Evolutionary conservation across 441 rosid species (phyloP).

Genomic region (Adansonia gregorii): DNA sequence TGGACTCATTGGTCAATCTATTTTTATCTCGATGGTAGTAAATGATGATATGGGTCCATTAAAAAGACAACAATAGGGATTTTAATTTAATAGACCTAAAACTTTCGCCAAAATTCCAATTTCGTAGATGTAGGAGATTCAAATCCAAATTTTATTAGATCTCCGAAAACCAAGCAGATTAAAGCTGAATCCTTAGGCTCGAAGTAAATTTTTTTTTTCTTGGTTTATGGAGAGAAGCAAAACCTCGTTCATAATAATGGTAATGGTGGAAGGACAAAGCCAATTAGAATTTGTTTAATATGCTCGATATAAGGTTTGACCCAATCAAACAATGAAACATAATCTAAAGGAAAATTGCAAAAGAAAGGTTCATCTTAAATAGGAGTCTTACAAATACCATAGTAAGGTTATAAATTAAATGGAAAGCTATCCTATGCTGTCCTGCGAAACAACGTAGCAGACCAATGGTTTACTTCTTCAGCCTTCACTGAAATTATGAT

Average conservation of each 20-base stretch:
- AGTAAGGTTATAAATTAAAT: background rate
- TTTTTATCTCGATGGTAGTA: too few relatives aligned
- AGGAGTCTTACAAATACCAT: constrained; percentile 2
- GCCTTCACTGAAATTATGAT: background rate
- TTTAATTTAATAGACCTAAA: too few relatives aligned
- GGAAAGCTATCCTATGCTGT: background rate
- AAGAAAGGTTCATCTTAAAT: background rate
- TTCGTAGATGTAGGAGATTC: too few relatives aligned
- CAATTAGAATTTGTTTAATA: background rate
- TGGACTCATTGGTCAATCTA: too few relatives aligned
- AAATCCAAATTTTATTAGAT: too few relatives aligned
- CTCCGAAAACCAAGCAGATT: too few relatives aligned
- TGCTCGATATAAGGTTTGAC: background rate
- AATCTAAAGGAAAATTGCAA: background rate
- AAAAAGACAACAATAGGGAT: too few relatives aligned
- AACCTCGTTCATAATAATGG: background rate
- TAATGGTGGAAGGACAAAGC: background rate
- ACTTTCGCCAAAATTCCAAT: too few relatives aligned
- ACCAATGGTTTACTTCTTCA: background rate
- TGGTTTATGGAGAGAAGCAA: background rate
- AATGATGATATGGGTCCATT: too few relatives aligned
- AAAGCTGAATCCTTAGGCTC: too few relatives aligned
- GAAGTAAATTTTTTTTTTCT: too few relatives aligned
- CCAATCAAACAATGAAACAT: background rate
- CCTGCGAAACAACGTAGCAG: background rate